Evolutionary conservation across 192 early-diverging fungal genomes (phyloP).

Genomic region (Dissophora ornata): DNA sequence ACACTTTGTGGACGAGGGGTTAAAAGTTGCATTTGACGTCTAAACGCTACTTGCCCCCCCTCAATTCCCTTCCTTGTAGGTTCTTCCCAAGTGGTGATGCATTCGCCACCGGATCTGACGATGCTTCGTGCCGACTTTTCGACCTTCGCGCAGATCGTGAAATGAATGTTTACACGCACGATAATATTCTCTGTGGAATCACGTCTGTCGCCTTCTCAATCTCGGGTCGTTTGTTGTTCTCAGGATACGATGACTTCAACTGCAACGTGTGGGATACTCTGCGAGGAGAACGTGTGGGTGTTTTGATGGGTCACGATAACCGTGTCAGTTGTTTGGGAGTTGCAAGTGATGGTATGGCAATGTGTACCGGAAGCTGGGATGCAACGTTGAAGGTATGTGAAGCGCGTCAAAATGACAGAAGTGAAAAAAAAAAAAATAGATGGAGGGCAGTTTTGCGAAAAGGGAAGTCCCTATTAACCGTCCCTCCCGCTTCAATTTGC

Average conservation of each 20-base stretch:
- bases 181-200: slow-evolving; percentile 98
- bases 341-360: slow-evolving; percentile 96
- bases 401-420: too few species aligned
- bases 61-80: slow-evolving; percentile 45
- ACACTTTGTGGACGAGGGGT: neutral
- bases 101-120: slow-evolving; percentile 97
- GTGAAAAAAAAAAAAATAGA: neutral
- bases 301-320: slow-evolving; percentile 95
- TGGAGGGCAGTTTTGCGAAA: neutral
- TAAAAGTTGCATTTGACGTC: neutral
- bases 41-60: too few species aligned
- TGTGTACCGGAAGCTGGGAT: slow-evolving; percentile 99
- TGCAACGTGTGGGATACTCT: slow-evolving; percentile 99
- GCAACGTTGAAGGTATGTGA: slow-evolving; percentile 92
- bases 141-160: slow-evolving; percentile 98
- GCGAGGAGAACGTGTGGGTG: slow-evolving; percentile 94
- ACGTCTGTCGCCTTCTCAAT: slow-evolving; percentile 98
- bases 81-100: slow-evolving; percentile 99
- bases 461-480: too few species aligned
- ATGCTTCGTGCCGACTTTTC: slow-evolving; percentile 99
- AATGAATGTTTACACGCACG: slow-evolving; percentile 97
- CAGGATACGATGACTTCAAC: slow-evolving; percentile 99
- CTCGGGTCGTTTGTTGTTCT: slow-evolving; percentile 96
- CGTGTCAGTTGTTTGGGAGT: slow-evolving; percentile 97
- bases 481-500: neutral